These are phyloP conservation scores for Cladorrhinum sp. DNA, from an alignment of 2,329 filamentous ascomycete species.

Conservation along the genomic window DNA sequence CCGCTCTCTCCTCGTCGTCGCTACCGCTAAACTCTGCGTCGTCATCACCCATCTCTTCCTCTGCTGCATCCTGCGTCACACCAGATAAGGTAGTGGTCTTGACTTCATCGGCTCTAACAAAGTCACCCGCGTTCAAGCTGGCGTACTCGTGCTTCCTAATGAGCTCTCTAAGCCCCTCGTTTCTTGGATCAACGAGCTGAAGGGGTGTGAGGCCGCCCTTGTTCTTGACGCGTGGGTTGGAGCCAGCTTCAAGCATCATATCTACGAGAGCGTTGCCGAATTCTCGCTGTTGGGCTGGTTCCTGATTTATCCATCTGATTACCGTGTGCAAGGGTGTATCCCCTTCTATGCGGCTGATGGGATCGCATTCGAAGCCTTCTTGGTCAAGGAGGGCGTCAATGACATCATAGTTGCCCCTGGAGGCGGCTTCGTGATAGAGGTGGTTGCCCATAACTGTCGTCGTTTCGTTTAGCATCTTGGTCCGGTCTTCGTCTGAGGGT, in stretches of 20 bases:
- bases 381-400: slow-evolving; percentile 82
- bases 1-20: slow-evolving; percentile 61
- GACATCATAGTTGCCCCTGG: slow-evolving; percentile 80
- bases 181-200: slow-evolving; percentile 71
- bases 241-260: slow-evolving; percentile 80
- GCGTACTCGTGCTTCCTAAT: slow-evolving; percentile 71
- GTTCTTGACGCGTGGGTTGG: slow-evolving; percentile 58
- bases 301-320: slow-evolving; percentile 71
- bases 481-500: slow-evolving; percentile 62
- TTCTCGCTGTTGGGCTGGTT: slow-evolving; percentile 60
- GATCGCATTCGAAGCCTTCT: slow-evolving; percentile 81
- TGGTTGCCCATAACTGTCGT: slow-evolving; percentile 84
- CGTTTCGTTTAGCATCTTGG: slow-evolving; percentile 78
- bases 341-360: slow-evolving; percentile 64
- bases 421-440: slow-evolving; percentile 84
- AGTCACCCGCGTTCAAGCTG: slow-evolving; percentile 56
- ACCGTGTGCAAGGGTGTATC: slow-evolving; percentile 80
- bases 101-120: slow-evolving; percentile 41
- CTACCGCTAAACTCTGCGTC: slow-evolving; percentile 63
- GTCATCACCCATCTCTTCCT: slow-evolving; percentile 44
- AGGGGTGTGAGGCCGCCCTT: slow-evolving; percentile 68
- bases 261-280: slow-evolving; percentile 66
- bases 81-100: no score
- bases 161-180: slow-evolving; percentile 58
- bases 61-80: no score